phyloP scores from a whole-genome alignment of 768 basidiomycete species.

The Vararia minispora region DNA sequence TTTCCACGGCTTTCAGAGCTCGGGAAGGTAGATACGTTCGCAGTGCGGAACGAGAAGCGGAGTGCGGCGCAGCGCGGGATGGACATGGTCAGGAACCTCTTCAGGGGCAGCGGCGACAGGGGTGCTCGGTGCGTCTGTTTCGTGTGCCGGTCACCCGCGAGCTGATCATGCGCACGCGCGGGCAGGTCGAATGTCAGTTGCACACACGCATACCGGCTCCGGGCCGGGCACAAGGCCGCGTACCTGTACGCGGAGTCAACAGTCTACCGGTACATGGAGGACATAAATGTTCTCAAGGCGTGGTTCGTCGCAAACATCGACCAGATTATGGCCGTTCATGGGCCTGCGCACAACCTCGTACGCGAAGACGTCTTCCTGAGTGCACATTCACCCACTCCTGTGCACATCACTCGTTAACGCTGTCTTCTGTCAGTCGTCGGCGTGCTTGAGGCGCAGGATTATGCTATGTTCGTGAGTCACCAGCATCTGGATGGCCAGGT shows the following conservation, averaged over 20 bases:
- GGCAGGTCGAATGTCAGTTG: constrained; percentile 36
- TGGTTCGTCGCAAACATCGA: constrained; percentile 71
- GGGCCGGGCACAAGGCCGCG: constrained; percentile 54
- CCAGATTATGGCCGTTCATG: constrained; percentile 47
- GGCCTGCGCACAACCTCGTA: constrained; percentile 21
- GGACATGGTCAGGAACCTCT: constrained; percentile 40
- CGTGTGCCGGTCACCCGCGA: not conserved
- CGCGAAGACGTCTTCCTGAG: constrained; percentile 26
- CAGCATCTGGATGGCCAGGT: constrained; percentile 51
- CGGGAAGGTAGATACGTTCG: constrained; percentile 40
- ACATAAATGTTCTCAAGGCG: constrained; percentile 47
- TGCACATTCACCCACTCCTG: too few relatives aligned
- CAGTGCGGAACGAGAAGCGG: constrained; percentile 44
- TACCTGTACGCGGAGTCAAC: constrained; percentile 61
- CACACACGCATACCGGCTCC: constrained; percentile 48
- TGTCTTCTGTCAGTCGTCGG: constrained; percentile 44
- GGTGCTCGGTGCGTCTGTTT: constrained; percentile 10
- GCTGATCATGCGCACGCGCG: not conserved
- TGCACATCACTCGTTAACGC: too few relatives aligned
- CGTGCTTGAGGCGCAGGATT: constrained; percentile 56
- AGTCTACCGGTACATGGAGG: constrained; percentile 55
- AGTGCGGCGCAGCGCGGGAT: constrained; percentile 46
- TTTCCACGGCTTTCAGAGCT: constrained; percentile 57
- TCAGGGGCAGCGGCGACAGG: constrained; percentile 16
- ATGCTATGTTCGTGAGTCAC: constrained; percentile 69